Conservation (phyloP, 179 eudicot species). For the Vitellaria paradoxa region DNA sequence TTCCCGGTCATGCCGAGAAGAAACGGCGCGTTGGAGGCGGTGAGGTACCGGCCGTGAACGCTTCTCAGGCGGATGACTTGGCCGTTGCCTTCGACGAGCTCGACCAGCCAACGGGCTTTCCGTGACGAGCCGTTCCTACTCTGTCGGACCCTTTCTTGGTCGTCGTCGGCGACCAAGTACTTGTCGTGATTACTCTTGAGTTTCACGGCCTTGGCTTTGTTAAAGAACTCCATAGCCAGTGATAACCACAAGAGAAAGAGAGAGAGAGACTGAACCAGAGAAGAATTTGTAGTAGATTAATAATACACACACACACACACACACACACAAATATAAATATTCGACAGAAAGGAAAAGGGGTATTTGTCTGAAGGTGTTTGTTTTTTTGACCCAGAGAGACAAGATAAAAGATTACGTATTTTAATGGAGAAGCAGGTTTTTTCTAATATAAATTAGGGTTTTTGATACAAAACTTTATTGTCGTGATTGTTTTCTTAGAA, state of each 20-base stretch:
- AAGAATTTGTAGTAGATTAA: not conserved
- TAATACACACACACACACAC: no score
- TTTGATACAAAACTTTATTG: not conserved
- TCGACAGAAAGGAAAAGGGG: not conserved
- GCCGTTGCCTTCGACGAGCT: constrained; percentile 29
- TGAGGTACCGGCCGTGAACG: constrained; percentile 58
- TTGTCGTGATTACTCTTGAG: constrained; percentile 62
- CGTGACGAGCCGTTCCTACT: constrained; percentile 55
- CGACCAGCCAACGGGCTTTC: constrained; percentile 67
- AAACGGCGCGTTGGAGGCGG: constrained; percentile 53
- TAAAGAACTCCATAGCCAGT: constrained; percentile 57
- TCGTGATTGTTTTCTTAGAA: not conserved
- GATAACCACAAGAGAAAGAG: not conserved
- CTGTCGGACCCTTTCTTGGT: constrained; percentile 54
- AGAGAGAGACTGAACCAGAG: no score
- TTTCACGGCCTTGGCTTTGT: constrained; percentile 56
- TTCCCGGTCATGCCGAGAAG: constrained; percentile 74
- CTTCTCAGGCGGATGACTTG: constrained; percentile 51
- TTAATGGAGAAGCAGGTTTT: not conserved
- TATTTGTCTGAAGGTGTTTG: constrained; percentile 4
- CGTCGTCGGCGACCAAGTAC: constrained; percentile 74
- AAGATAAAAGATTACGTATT: not conserved
- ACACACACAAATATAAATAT: not conserved
- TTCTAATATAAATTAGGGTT: no score
- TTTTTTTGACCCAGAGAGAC: not conserved